These are phyloP conservation scores for Penicillium sclerotiorum DNA, from an alignment of 2,329 filamentous ascomycete species.

Conservation along the genomic window DNA sequence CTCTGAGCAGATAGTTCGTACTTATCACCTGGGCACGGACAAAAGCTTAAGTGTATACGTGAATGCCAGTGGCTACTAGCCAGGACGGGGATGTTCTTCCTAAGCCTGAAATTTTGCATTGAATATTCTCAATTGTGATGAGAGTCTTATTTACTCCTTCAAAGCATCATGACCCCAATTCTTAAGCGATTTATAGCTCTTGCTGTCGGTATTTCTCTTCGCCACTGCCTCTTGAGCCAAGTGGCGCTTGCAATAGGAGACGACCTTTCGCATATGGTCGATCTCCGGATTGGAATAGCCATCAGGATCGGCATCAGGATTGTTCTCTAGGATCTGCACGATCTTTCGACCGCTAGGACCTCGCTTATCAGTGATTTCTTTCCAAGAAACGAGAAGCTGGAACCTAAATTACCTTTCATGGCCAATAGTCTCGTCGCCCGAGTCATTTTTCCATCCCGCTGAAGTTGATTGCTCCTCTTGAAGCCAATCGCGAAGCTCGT, in stretches of 20 bases:
- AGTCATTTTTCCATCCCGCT: conserved; percentile 63
- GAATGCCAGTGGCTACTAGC: too few species aligned
- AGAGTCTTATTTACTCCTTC: conserved; percentile 37
- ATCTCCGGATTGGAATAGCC: conserved; percentile 62
- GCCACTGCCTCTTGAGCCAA: conserved; percentile 64
- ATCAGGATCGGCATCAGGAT: conserved; percentile 59
- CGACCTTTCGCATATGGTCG: conserved; percentile 64
- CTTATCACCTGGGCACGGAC: too few species aligned
- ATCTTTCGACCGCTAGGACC: conserved; percentile 61
- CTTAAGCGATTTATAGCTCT: conserved; percentile 62
- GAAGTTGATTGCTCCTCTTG: conserved; percentile 59
- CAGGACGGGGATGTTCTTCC: too few species aligned
- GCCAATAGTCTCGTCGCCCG: conserved; percentile 61
- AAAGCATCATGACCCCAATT: conserved; percentile 63
- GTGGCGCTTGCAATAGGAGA: conserved; percentile 67
- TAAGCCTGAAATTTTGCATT: too few species aligned
- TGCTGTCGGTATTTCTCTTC: conserved; percentile 59
- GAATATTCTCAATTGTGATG: too few species aligned
- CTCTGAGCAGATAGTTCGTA: too few species aligned
- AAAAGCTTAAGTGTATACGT: too few species aligned
- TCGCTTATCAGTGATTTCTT: not conserved
- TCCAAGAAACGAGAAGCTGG: not conserved
- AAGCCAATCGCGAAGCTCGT: conserved; percentile 65
- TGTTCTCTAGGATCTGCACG: conserved; percentile 63
- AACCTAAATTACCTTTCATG: conserved; percentile 54